Evolutionary conservation across 148 eudicot genomes (phyloP), one percentile per base, ranked within the genome.

Genomic region (Rheum nobile): DNA sequence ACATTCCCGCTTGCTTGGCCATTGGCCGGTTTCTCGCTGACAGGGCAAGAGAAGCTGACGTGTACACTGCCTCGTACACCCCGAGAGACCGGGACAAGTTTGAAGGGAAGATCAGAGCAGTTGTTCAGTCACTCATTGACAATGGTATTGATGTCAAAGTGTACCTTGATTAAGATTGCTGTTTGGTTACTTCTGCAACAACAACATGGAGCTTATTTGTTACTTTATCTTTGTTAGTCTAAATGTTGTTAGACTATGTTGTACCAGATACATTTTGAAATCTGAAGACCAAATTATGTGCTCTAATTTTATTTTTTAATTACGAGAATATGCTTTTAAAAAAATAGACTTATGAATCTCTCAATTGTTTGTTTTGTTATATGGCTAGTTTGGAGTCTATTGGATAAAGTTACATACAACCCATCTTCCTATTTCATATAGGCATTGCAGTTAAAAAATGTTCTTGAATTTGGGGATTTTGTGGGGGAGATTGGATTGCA

Each of bases 51-150:
- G 98, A 93, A 91, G 97, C 98, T 13, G 98, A 93, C 71, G 98
- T 89, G 71, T 93, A 86, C 72, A 91, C 98, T 7, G 95, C 97
- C 69, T 86, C 91, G n/a, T 93, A 88, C 77, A 93, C 98, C 50
- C 98, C 97, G 6, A 84, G 98, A 73, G 98, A 84, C 29, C 82
- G 97, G 72, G 98, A 93, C 80, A 93, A 89, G 80, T 93, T 93
- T 55, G 98, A 93, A 79, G 98, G 98, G n/a, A 93, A 93, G 84
- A 89, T 89, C 52, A 89, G 98, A 80, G 98, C 97, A 0, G 97
- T 93, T 22, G 98, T 93, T 67, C 98, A 93, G 83, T 91, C 97
- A 72, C 84, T 93, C 39, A 90, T 93, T 70, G 96, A 90, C 68
- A 90, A 78, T 81, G 98, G 98, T 39, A 93, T 93, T 31, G 96